Evolutionary conservation across 768 basidiomycete genomes (phyloP), one percentile per base, ranked within the genome.

Genomic region (Mycena galopus): DNA sequence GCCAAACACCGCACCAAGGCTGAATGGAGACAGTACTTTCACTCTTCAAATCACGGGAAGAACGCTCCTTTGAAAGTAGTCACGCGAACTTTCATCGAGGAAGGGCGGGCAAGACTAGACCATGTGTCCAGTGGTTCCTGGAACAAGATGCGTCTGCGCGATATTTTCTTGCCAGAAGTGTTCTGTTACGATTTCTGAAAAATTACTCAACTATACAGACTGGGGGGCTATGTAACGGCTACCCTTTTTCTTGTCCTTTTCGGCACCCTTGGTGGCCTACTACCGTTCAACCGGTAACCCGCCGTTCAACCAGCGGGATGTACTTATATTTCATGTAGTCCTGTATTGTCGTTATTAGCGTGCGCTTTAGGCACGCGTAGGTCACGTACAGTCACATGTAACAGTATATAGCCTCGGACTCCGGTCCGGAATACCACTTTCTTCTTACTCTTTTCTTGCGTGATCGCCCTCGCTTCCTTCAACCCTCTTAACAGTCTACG

Each of bases 191-290:
- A 63, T 6, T 63, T 63, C 33, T 50, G 19, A 16, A 33, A 2
- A n/a, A 23, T 8, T 1, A 7, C 12, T 6, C n/a, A 23, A 62
- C 5, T 12, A 6, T 44, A 11, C 2, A 23, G 25, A 29, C 25
- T 53, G 39, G 42, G 60, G 60, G 60, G 60, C 60, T 62, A 4
- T 62, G 60, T 62, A 62, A 62, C 39, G n/a, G 32, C 57, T 47
- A 23, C 25, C 19, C 11, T 7, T 4, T 50, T 9, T 25, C 21
- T 23, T 50, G n/a, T n/a, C n/a, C n/a, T n/a, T n/a, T n/a, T n/a
- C n/a, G n/a, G n/a, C n/a, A n/a, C n/a, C n/a, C 23, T 23, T 1
- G 11, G 14, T 37, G 4, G 17, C 6, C 6, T 1, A 37, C 39
- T 16, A 17, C 17, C 17, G 39, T 17, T 7, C 39, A 42, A 42